Percentiles rank a stretch among this genome's conserved stretches.
These are phyloP conservation scores for Keqinozyma sinolaborantium DNA, from an alignment of 1,139 yeast genomes.

Conservation along the genomic window DNA sequence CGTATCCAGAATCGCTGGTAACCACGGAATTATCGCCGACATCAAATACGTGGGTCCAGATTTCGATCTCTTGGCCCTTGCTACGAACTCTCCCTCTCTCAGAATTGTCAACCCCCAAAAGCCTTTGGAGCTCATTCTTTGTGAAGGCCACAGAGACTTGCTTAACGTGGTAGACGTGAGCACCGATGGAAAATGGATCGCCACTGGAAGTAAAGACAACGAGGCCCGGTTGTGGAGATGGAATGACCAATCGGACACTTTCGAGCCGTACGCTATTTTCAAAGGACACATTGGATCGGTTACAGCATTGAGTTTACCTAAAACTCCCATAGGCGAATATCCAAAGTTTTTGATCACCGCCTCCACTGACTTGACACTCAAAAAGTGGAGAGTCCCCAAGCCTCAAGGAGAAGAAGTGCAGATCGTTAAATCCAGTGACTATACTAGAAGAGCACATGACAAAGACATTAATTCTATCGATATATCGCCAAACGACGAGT, in stretches of 20 bases:
- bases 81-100: slow-evolving; percentile 92
- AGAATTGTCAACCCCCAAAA: slow-evolving; percentile 58
- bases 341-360: slow-evolving; percentile 84
- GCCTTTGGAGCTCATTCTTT: slow-evolving; percentile 61
- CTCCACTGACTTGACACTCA: slow-evolving; percentile 84
- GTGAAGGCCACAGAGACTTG: slow-evolving; percentile 83
- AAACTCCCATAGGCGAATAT: slow-evolving; percentile 42
- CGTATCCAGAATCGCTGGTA: slow-evolving; percentile 71
- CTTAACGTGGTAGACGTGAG: slow-evolving; percentile 78
- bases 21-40: slow-evolving; percentile 94
- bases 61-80: slow-evolving; percentile 61
- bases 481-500: slow-evolving; percentile 82
- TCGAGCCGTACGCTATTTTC: slow-evolving; percentile 57
- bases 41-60: slow-evolving; percentile 72
- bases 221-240: slow-evolving; percentile 82
- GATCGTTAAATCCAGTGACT: slow-evolving; percentile 56
- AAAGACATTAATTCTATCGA: slow-evolving; percentile 91
- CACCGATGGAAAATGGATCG: slow-evolving; percentile 81
- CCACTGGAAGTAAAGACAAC: slow-evolving; percentile 90
- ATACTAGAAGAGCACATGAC: slow-evolving; percentile 94
- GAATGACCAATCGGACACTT: slow-evolving; percentile 34
- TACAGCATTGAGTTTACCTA: slow-evolving; percentile 76
- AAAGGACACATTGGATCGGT: slow-evolving; percentile 87
- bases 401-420: slow-evolving; percentile 14
- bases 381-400: slow-evolving; percentile 79